Percentiles rank a stretch among this genome's conserved stretches.
Conservation (phyloP, 73 alveolate species). For the Tetrahymena thermophila region DNA sequence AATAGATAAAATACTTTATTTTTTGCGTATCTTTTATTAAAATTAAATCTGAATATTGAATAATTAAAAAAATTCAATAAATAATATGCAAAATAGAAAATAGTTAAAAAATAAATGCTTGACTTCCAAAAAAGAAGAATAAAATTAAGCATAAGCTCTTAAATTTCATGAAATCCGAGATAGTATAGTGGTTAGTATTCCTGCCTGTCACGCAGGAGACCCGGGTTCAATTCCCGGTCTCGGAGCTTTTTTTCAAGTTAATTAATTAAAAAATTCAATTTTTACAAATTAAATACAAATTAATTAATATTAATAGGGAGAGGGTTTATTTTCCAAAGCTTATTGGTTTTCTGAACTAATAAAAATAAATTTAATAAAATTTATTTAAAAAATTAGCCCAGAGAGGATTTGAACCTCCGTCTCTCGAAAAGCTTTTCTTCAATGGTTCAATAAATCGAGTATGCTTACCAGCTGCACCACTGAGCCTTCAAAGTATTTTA, state of each 20-base stretch:
- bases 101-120: no score
- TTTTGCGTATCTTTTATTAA: no score
- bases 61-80: no score
- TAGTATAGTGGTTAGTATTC: neutral
- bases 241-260: neutral
- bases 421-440: neutral
- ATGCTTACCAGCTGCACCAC: neutral
- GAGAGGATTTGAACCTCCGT: neutral
- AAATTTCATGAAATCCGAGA: neutral
- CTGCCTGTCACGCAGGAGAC: slow-evolving; percentile 5
- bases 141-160: neutral
- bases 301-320: no score
- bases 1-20: no score
- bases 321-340: no score
- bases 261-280: no score
- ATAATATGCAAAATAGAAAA: no score
- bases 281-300: no score
- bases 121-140: neutral
- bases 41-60: no score
- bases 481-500: neutral
- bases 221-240: slow-evolving; percentile 5
- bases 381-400: neutral
- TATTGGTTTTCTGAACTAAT: no score
- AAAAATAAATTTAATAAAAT: no score
- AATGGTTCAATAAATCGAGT: neutral